Conservation (phyloP, 305 asterid genomes). For the Plantago coronopus region DNA sequence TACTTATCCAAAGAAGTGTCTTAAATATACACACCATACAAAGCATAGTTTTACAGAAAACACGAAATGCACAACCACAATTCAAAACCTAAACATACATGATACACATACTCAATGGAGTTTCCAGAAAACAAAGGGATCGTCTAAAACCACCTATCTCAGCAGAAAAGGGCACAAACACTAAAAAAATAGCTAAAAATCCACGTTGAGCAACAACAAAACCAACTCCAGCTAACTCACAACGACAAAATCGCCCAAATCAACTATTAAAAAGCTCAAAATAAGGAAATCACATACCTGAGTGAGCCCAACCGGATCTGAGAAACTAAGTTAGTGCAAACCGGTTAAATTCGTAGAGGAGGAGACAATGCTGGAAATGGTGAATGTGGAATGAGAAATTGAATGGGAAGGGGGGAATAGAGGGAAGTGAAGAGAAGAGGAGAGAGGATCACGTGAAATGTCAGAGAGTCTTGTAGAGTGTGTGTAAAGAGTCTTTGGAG, state of each 20-base stretch:
- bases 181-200: background rate
- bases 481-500: slow-evolving; percentile 10
- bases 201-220: too few relatives aligned
- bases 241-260: background rate
- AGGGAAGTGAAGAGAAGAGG: slow-evolving; percentile 26
- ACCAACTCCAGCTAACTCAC: background rate
- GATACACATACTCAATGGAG: background rate
- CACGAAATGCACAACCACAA: slow-evolving; percentile 16
- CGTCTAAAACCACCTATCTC: background rate
- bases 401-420: slow-evolving; percentile 23
- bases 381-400: slow-evolving; percentile 17
- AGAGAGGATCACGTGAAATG: slow-evolving; percentile 62
- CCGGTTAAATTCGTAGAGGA: slow-evolving; percentile 14
- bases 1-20: background rate
- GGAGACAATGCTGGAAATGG: slow-evolving; percentile 19
- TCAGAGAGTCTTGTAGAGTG: slow-evolving; percentile 30
- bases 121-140: background rate
- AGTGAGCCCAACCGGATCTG: slow-evolving; percentile 18
- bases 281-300: background rate
- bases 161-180: background rate
- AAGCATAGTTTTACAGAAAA: slow-evolving; percentile 3
- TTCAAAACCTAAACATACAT: background rate
- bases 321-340: slow-evolving; percentile 16
- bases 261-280: background rate
- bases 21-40: slow-evolving; percentile 7